Percentiles rank a stretch among this genome's conserved stretches.
phyloP scores from a whole-genome alignment of 2,329 filamentous ascomycete species.

The Sclerotinia trifoliorum region DNA sequence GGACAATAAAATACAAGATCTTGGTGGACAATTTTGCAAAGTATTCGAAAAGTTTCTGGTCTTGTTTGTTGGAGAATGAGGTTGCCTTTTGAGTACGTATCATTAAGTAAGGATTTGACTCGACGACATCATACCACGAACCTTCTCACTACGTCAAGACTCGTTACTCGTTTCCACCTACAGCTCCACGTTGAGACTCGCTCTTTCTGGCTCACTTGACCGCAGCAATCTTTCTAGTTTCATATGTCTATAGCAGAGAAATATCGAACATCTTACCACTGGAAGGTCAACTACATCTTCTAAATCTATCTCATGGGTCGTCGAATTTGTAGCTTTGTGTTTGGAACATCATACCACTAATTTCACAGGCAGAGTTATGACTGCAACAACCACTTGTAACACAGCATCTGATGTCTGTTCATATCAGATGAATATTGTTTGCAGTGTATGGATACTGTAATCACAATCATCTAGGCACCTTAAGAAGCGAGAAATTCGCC shows the following conservation, averaged over 20 bases:
- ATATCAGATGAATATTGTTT: not conserved
- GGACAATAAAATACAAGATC: not conserved
- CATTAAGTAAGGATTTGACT: not conserved
- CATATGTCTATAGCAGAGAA: not conserved
- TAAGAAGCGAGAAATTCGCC: not conserved
- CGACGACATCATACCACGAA: not conserved
- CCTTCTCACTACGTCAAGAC: not conserved
- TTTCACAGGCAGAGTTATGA: not conserved
- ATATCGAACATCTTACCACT: not conserved
- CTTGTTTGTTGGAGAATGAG: too few species aligned
- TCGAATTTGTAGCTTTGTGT: not conserved
- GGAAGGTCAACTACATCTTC: not conserved
- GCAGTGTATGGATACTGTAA: too few species aligned
- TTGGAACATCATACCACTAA: not conserved
- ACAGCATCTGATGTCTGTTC: not conserved
- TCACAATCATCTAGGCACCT: too few species aligned
- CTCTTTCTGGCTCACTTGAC: not conserved
- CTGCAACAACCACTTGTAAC: too few species aligned
- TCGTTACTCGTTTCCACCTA: not conserved
- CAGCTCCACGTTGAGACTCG: not conserved
- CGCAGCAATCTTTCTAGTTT: too few species aligned
- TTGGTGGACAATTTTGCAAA: not conserved
- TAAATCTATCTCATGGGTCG: not conserved
- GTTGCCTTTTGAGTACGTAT: not conserved
- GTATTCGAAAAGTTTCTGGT: not conserved